Evolutionary conservation across 2,329 filamentous ascomycete genomes (phyloP).

Genomic region (Trichoderma koningii): DNA sequence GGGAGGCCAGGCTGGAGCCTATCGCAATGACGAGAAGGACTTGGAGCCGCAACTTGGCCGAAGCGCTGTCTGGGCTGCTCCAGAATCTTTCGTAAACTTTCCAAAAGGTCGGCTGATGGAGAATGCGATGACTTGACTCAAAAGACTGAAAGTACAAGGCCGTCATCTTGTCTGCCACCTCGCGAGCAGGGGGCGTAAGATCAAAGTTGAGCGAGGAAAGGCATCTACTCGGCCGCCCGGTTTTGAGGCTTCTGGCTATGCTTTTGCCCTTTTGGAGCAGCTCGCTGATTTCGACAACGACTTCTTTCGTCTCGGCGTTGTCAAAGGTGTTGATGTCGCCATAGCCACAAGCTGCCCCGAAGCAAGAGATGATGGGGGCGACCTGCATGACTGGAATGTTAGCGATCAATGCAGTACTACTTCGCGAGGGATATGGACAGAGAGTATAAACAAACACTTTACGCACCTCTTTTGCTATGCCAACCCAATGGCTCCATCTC

Average conservation of each 20-base stretch:
- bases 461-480: slow-evolving; percentile 8
- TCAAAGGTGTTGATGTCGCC: not conserved
- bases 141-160: slow-evolving; percentile 56
- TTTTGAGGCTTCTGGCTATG: slow-evolving; percentile 40
- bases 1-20: slow-evolving; percentile 40
- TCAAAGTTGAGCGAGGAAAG: not conserved
- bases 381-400: not conserved
- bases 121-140: slow-evolving; percentile 57
- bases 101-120: slow-evolving; percentile 49
- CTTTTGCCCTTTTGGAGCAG: slow-evolving; percentile 35
- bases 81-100: not conserved
- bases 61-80: not conserved
- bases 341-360: not conserved
- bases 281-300: slow-evolving; percentile 31
- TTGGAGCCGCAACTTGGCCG: slow-evolving; percentile 48
- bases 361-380: not conserved
- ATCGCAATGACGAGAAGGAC: slow-evolving; percentile 42
- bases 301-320: not conserved
- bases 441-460: not conserved
- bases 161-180: slow-evolving; percentile 53
- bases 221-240: slow-evolving; percentile 4
- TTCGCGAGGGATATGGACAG: too few species aligned
- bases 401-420: not conserved
- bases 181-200: slow-evolving; percentile 33
- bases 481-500: not conserved